phyloP scores from a whole-genome alignment of 164 flowering plant genomes.

The Houttuynia cordata region DNA sequence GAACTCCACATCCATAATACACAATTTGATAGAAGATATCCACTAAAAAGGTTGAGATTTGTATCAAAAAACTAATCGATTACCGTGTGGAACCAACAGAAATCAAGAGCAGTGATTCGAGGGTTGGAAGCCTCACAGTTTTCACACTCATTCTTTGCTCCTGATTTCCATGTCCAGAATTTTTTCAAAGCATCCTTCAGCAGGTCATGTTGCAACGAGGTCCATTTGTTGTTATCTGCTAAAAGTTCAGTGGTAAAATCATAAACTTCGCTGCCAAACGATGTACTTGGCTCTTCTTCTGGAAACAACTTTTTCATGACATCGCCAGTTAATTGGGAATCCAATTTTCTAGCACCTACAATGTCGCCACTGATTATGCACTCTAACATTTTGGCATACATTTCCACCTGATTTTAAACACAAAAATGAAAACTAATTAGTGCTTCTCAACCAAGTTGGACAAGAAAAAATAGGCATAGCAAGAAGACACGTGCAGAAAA shows the following conservation, averaged over 20 bases:
- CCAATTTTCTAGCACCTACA: slow-evolving; percentile 37
- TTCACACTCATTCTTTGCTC: slow-evolving; percentile 19
- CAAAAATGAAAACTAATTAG: neutral
- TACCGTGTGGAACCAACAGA: slow-evolving; percentile 86
- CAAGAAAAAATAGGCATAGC: neutral
- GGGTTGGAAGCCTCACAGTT: slow-evolving; percentile 45
- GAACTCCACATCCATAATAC: too few species aligned
- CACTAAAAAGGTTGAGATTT: neutral
- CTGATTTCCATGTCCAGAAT: slow-evolving; percentile 17
- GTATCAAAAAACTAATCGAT: neutral
- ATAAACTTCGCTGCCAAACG: slow-evolving; percentile 5
- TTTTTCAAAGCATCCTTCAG: slow-evolving; percentile 38
- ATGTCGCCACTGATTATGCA: slow-evolving; percentile 63
- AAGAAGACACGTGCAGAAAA: neutral
- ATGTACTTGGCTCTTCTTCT: slow-evolving; percentile 11
- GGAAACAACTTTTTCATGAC: neutral
- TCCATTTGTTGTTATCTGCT: slow-evolving; percentile 31
- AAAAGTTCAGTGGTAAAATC: slow-evolving; percentile 5
- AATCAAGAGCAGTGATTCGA: slow-evolving; percentile 44
- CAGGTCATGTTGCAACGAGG: slow-evolving; percentile 56
- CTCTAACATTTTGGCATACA: slow-evolving; percentile 35
- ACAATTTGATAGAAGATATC: too few species aligned
- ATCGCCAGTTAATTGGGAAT: slow-evolving; percentile 1
- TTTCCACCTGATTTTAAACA: slow-evolving; percentile 32
- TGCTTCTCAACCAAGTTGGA: too few species aligned